Percentiles rank a stretch among this genome's conserved stretches.
These are phyloP conservation scores for Botrytis cinerea DNA, from an alignment of 2,329 filamentous ascomycete species.

Conservation along the genomic window DNA sequence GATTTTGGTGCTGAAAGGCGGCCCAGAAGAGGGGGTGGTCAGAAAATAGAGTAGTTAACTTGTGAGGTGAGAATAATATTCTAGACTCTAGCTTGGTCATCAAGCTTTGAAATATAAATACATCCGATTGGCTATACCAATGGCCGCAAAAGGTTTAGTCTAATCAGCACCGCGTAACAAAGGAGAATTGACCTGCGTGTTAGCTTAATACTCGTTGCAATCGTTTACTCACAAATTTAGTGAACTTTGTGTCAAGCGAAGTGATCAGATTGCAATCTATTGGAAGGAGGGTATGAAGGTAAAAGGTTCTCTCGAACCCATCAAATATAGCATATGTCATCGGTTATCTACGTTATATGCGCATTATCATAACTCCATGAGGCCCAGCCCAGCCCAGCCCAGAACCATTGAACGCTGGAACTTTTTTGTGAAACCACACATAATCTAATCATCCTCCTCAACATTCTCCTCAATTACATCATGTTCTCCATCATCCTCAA, in stretches of 20 bases:
- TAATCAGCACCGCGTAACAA: neutral
- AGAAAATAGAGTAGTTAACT: neutral
- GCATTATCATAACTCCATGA: constrained; percentile 24
- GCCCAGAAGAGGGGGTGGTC: neutral
- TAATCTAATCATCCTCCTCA: constrained; percentile 36
- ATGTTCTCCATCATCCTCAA: constrained; percentile 84
- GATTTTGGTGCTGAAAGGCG: neutral
- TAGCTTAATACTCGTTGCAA: neutral
- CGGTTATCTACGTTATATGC: constrained; percentile 10
- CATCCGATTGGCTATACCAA: neutral
- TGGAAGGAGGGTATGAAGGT: neutral
- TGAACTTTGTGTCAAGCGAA: neutral
- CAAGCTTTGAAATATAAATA: neutral
- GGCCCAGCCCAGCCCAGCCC: constrained; percentile 14
- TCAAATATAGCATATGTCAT: constrained; percentile 12
- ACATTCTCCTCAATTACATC: constrained; percentile 40
- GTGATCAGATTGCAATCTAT: neutral
- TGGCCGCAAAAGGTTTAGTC: neutral
- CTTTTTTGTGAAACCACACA: neutral
- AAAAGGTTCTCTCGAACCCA: neutral
- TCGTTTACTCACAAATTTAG: neutral
- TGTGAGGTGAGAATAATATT: neutral
- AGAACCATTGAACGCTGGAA: constrained; percentile 6
- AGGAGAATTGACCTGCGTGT: neutral
- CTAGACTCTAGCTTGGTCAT: neutral